phyloP scores from a whole-genome alignment of 208 protist species.

The Entamoeba histolytica region DNA sequence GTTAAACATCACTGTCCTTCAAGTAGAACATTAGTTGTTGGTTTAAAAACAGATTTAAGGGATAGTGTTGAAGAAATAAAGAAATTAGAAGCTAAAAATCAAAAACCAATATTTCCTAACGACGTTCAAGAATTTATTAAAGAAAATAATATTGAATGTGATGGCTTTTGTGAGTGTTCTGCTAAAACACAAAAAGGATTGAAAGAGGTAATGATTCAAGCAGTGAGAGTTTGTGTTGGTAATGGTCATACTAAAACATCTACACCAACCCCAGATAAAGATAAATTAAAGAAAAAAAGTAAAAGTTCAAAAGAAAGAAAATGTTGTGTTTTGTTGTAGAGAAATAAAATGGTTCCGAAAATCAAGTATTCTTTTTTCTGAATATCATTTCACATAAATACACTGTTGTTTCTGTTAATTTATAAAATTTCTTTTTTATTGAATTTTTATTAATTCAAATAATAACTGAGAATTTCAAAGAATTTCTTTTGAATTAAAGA shows the following conservation, averaged over 20 bases:
- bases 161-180: slow-evolving; percentile 33
- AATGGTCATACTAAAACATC: no score
- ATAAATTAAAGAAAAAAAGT: no score
- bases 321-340: no score
- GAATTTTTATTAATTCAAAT: no score
- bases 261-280: no score
- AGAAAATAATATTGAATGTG: slow-evolving; percentile 43
- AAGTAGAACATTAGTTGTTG: slow-evolving; percentile 37
- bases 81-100: background rate
- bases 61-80: background rate
- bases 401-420: no score
- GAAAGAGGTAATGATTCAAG: background rate
- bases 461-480: no score
- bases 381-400: no score
- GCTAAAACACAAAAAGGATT: background rate
- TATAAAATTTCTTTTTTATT: no score
- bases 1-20: slow-evolving; percentile 12
- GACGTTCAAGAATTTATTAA: slow-evolving; percentile 34
- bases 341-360: no score
- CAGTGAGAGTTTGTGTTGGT: background rate
- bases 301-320: no score
- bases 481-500: background rate
- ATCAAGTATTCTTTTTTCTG: no score
- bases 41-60: slow-evolving; percentile 40
- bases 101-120: background rate